Conservation (phyloP, 345 rosid species). For the Nasturtium officinale region DNA sequence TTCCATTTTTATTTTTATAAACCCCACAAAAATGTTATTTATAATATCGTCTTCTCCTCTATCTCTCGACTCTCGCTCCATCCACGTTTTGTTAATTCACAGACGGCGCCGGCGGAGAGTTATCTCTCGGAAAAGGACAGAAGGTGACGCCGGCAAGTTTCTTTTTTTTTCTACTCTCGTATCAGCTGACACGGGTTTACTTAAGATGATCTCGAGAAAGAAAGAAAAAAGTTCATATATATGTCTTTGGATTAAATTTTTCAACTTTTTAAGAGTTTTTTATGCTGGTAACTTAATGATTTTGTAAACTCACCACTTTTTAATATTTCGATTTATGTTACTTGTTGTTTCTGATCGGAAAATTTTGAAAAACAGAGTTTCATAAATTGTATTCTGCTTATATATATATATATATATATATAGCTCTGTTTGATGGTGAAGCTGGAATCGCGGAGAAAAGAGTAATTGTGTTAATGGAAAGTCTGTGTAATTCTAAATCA, state of each 20-base stretch:
- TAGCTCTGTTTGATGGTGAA: slow-evolving; percentile 37
- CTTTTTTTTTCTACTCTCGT: neutral
- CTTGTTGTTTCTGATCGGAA: slow-evolving; percentile 19
- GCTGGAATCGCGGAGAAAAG: slow-evolving; percentile 37
- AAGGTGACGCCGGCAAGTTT: slow-evolving; percentile 35
- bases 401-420: too few relatives aligned
- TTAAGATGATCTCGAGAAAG: neutral
- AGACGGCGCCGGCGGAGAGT: slow-evolving; percentile 42
- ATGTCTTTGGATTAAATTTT: too few relatives aligned
- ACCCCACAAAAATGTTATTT: slow-evolving; percentile 3
- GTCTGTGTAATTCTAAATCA: slow-evolving; percentile 34
- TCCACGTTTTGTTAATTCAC: slow-evolving; percentile 31
- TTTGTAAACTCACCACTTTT: too few relatives aligned
- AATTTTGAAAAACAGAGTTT: neutral
- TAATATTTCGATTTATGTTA: slow-evolving; percentile 15
- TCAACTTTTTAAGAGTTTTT: too few relatives aligned
- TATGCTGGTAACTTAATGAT: too few relatives aligned
- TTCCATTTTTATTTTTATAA: too few relatives aligned
- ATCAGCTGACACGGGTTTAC: neutral
- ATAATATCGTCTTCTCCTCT: slow-evolving; percentile 17
- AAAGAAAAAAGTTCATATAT: slow-evolving; percentile 3
- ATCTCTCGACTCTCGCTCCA: too few relatives aligned
- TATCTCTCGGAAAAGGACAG: slow-evolving; percentile 18
- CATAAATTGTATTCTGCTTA: neutral
- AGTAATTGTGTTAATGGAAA: slow-evolving; percentile 32